Conservation (phyloP, 2,329 filamentous ascomycete species). For the Beauveria brongniartii region DNA sequence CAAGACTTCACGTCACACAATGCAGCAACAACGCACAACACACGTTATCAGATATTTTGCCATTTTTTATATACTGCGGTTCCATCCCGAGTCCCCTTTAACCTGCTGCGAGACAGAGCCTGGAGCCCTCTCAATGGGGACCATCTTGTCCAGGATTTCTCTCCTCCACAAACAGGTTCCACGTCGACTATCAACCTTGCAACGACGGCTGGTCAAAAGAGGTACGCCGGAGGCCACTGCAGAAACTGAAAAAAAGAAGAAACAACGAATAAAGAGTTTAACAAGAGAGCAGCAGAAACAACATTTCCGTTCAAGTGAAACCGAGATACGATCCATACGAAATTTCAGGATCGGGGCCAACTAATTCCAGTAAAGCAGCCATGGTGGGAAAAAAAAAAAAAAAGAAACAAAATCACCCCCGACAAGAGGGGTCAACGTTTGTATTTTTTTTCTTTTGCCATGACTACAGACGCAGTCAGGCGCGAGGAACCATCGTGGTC, state of each 20-base stretch:
- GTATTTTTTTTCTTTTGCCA: slow-evolving; percentile 7
- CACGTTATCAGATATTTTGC: slow-evolving; percentile 11
- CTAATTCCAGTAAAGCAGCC: slow-evolving; percentile 11
- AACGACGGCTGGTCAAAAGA: slow-evolving; percentile 6
- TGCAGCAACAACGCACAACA: background rate
- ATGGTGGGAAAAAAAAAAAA: slow-evolving; percentile 7
- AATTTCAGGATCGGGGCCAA: slow-evolving; percentile 4
- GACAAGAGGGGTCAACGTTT: slow-evolving; percentile 15
- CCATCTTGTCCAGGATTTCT: background rate
- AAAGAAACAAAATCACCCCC: slow-evolving; percentile 22
- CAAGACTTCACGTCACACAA: background rate
- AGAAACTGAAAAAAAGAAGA: slow-evolving; percentile 15
- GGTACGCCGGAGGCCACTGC: slow-evolving; percentile 10
- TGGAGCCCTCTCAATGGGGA: slow-evolving; percentile 8
- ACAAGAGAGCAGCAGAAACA: slow-evolving; percentile 17
- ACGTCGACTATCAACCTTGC: slow-evolving; percentile 13
- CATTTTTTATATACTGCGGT: slow-evolving; percentile 14
- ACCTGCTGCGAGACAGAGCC: slow-evolving; percentile 8
- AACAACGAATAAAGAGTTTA: slow-evolving; percentile 7
- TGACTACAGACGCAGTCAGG: background rate
- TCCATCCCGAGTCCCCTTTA: slow-evolving; percentile 11
- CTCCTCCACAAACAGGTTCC: slow-evolving; percentile 11
- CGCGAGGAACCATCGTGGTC: slow-evolving; percentile 3
- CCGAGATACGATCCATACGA: slow-evolving; percentile 9
- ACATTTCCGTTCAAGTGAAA: slow-evolving; percentile 22